Percentiles rank a stretch among this genome's conserved stretches.
phyloP scores from a whole-genome alignment of 257 asterid genomes.

The Anisodus tanguticus region DNA sequence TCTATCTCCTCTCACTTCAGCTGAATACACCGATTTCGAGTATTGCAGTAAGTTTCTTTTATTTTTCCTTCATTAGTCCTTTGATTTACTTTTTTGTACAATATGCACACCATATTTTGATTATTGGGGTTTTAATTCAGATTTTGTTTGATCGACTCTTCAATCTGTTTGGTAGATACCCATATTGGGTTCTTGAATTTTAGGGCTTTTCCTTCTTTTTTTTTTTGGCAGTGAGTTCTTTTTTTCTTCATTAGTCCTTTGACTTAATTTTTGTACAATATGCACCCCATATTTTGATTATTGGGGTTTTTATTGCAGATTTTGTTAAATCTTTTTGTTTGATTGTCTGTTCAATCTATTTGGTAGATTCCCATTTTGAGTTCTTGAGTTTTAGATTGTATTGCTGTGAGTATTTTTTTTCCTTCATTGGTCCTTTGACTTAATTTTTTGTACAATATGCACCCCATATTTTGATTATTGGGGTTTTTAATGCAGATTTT shows the following conservation, averaged over 20 bases:
- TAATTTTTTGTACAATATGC: background rate
- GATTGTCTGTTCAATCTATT: slow-evolving; percentile 13
- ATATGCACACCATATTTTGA: background rate
- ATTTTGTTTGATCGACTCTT: background rate
- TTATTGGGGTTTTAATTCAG: background rate
- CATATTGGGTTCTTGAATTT: background rate
- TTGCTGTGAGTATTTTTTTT: slow-evolving; percentile 42
- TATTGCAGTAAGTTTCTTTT: slow-evolving; percentile 44
- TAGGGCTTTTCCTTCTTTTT: background rate
- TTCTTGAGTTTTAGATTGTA: background rate
- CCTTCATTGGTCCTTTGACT: background rate
- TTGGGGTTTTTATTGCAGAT: background rate
- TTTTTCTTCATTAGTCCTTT: too few relatives aligned
- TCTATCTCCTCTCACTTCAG: slow-evolving; percentile 45
- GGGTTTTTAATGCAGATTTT: background rate
- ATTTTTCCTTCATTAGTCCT: background rate
- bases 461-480: background rate
- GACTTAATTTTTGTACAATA: background rate
- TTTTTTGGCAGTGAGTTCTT: background rate
- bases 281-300: background rate
- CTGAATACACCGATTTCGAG: slow-evolving; percentile 33
- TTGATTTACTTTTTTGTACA: background rate
- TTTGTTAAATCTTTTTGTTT: background rate
- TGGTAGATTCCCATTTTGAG: background rate
- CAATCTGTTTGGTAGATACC: background rate